Evolutionary conservation across 805 yeast genomes (phyloP), one percentile per base, ranked within the genome.

Genomic region (Torulaspora quercuum): DNA sequence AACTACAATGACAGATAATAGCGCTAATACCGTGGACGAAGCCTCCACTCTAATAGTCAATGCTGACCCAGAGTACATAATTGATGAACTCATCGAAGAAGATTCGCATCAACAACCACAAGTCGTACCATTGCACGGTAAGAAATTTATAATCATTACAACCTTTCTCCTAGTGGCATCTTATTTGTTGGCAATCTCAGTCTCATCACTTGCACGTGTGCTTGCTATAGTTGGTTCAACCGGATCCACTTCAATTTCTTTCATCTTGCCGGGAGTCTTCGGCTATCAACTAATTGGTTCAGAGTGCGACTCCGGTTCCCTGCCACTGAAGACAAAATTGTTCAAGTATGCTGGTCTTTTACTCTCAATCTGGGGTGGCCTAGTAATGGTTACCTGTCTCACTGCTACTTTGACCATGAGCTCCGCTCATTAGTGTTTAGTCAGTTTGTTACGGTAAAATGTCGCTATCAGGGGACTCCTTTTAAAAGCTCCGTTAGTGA

Each of bases 221-320:
- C 61, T 82, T 33, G 76, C 89, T 2, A 63, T 82, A 33, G 87
- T 82, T 8, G 90, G 90, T 2, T 80, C 88, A 9, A 82, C 90
- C 0, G 90, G 90, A 0, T 82, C 88, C 6, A 83, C 88, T 0
- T 67, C 85, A 20, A 82, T 82, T 34, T 78, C 85, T 14, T 82
- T 82, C 59, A 80, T 81, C 7, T 65, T 82, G 25, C 90, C 90
- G 0, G 90, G 90, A 0, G 64, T 78, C 39, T 82, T 82, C 57
- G 89, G 89, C 0, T 82, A 65, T 45, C 44, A 39, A 21, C 37
- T 52, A 12, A 50, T 52, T 22, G 56, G 52, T 4, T 49, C 56
- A 11, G 56, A 52, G 26, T 23, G 35, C 39, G 20, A 38, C 3
- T 5, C 39, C 4, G 44, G 33, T 10, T 50, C 53, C 34, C 41